Conservation (phyloP, 2,329 filamentous ascomycete species). For the Colletotrichum spinosum region DNA sequence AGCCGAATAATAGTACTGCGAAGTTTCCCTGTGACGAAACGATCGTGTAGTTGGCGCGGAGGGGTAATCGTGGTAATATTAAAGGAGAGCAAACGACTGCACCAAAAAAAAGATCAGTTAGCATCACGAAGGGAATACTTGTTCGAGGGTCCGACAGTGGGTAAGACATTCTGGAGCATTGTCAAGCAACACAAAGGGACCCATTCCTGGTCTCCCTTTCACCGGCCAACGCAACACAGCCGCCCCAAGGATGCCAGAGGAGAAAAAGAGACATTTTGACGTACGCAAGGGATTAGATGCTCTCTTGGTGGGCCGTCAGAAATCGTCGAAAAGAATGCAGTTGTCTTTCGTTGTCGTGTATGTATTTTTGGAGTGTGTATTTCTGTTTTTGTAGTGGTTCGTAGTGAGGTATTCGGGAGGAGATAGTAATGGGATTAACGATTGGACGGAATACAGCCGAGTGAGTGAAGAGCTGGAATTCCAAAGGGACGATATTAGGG, state of each 20-base stretch:
- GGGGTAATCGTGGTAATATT: conserved; percentile 29
- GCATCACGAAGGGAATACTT: conserved; percentile 20
- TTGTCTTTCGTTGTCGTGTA: conserved; percentile 32
- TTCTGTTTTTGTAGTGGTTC: conserved; percentile 1
- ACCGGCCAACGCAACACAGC: conserved; percentile 13
- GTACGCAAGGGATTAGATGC: conserved; percentile 36
- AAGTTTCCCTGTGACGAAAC: neutral
- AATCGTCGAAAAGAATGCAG: conserved; percentile 34
- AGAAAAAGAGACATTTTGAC: conserved; percentile 8
- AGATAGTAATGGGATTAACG: conserved; percentile 50
- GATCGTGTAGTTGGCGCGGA: conserved; percentile 18
- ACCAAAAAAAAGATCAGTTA: conserved; percentile 4
- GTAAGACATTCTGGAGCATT: conserved; percentile 32
- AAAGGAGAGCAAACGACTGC: conserved; percentile 26
- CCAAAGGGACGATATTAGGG: conserved; percentile 41
- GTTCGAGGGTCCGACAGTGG: conserved; percentile 15
- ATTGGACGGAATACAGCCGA: conserved; percentile 60
- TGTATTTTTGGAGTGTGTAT: conserved; percentile 31
- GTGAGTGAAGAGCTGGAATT: conserved; percentile 59
- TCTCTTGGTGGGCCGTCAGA: conserved; percentile 31
- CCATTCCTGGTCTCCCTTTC: conserved; percentile 16
- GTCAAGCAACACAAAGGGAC: conserved; percentile 21
- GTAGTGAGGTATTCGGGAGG: too few relatives aligned
- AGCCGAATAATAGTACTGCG: conserved; percentile 21
- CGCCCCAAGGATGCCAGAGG: neutral